phyloP scores from a whole-genome alignment of 108 stramenopile genomes.

The Skeletonema potamos region DNA sequence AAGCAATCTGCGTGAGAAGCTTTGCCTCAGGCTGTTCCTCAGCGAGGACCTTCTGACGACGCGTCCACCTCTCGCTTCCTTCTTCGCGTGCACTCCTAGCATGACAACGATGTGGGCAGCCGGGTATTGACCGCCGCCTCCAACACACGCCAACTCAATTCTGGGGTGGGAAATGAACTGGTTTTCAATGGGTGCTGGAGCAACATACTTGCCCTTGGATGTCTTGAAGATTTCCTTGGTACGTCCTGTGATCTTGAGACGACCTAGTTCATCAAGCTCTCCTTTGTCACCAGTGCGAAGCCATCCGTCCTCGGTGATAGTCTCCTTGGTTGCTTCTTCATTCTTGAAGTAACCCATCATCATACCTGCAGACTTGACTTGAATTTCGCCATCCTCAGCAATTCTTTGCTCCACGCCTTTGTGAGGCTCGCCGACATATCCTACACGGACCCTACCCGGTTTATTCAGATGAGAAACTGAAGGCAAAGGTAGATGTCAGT shows the following conservation, averaged over 20 bases:
- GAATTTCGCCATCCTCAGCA: conserved; percentile 77
- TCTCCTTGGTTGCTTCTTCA: conserved; percentile 78
- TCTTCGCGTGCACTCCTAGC: too few species aligned
- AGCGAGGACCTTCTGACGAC: background rate
- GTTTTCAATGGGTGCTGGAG: conserved; percentile 81
- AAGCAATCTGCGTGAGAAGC: background rate
- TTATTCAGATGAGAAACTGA: conserved; percentile 54
- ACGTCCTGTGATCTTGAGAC: conserved; percentile 87
- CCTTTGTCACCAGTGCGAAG: conserved; percentile 90
- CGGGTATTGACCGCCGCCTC: conserved; percentile 63
- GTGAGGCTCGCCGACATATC: conserved; percentile 74
- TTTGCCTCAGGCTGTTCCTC: background rate
- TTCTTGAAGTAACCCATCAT: conserved; percentile 90
- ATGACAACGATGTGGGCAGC: conserved; percentile 67
- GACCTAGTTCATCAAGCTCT: conserved; percentile 68
- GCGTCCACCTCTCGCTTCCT: too few species aligned
- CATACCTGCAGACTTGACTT: conserved; percentile 70
- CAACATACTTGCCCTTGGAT: conserved; percentile 80
- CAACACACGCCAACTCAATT: conserved; percentile 74
- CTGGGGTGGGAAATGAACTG: conserved; percentile 48
- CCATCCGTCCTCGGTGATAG: conserved; percentile 83
- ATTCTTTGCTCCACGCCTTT: conserved; percentile 69
- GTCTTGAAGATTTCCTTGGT: conserved; percentile 88
- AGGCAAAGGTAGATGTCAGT: background rate
- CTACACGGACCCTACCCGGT: conserved; percentile 53